Evolutionary conservation across 805 yeast species (phyloP).

Genomic region (Spathaspora sp.): DNA sequence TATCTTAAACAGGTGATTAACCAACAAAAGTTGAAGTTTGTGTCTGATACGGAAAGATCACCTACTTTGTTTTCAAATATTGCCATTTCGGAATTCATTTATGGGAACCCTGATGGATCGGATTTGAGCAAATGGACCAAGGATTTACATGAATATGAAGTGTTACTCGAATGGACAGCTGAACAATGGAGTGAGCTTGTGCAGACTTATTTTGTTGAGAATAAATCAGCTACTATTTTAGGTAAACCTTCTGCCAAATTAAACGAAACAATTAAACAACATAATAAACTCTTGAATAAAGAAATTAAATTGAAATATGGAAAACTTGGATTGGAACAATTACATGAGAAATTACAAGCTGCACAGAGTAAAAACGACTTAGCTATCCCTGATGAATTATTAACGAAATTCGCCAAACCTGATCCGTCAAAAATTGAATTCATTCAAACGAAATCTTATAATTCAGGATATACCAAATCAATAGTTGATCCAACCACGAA

Average conservation of each 20-base stretch:
- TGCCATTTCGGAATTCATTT: constrained; percentile 76
- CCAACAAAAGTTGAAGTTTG: constrained; percentile 58
- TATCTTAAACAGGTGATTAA: constrained; percentile 68
- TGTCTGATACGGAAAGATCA: constrained; percentile 60
- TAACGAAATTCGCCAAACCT: constrained; percentile 63
- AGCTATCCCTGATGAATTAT: constrained; percentile 70
- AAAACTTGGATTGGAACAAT: constrained; percentile 50
- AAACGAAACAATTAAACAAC: constrained; percentile 49
- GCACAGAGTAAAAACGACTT: constrained; percentile 69
- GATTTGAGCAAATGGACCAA: constrained; percentile 55
- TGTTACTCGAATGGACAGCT: constrained; percentile 54
- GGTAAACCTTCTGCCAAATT: constrained; percentile 67
- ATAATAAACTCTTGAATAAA: constrained; percentile 45
- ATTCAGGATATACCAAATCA: constrained; percentile 47
- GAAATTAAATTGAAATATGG: constrained; percentile 55
- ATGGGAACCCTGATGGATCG: constrained; percentile 63
- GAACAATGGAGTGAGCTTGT: constrained; percentile 66
- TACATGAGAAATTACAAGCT: constrained; percentile 47
- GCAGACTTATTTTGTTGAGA: constrained; percentile 51
- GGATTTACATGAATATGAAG: constrained; percentile 57
- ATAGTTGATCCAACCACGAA: constrained; percentile 22
- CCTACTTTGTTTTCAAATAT: constrained; percentile 58
- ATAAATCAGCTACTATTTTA: constrained; percentile 60
- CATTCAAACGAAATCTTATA: constrained; percentile 63
- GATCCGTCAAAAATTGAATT: constrained; percentile 74